Base-by-base conservation (phyloP, 768 basidiomycete genomes). In the Omphalotus guepiniiformis region DNA sequence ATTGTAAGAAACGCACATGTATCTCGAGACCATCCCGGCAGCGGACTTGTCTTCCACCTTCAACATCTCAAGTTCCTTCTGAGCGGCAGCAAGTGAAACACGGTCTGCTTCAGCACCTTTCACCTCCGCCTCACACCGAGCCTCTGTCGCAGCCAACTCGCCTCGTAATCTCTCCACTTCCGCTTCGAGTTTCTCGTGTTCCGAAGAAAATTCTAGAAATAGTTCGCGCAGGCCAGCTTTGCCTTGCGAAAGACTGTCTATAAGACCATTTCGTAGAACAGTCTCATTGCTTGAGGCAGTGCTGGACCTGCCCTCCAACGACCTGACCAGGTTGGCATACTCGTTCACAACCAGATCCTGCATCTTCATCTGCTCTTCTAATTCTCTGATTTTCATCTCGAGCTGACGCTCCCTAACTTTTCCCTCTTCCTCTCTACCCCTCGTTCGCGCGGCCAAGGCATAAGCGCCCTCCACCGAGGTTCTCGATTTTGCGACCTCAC, bases 21-120 rank as follows among this genome's bases (percentile, higher is more conserved):
- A 92, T 29, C 86, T 78, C 22, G 87, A 79, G 23, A 93, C 89
- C 79, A 91, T 86, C 56, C 82, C 86, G 11, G 83, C 82, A 2
- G 89, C 88, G 0, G 83, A 76, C n/a, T 71, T 76, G 48, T 91
- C 87, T 40, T 90, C 85, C 15, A 80, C 60, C 53, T 70, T 66
- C 39, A 78, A 67, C 54, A 68, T 71, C 43, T 85, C 75, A 13
- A 87, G 66, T 51, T 81, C 79, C 1, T 70, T 64, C 35, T 71
- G 71, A 3, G 70, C 63, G 25, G 68, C 60, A 0, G 77, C 73
- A 12, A 84, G 63, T 47, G 76, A 70, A 0, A 53, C 54, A 13
- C 73, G 73, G 30, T 79, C 71, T 1, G 70, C 60, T 22, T 74
- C 69, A 0, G 70, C 61, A 0, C 61, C 58, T 32, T 69, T 66